Evolutionary conservation across 768 basidiomycete genomes (phyloP).

Genomic region (Boletus pseudopeckii): DNA sequence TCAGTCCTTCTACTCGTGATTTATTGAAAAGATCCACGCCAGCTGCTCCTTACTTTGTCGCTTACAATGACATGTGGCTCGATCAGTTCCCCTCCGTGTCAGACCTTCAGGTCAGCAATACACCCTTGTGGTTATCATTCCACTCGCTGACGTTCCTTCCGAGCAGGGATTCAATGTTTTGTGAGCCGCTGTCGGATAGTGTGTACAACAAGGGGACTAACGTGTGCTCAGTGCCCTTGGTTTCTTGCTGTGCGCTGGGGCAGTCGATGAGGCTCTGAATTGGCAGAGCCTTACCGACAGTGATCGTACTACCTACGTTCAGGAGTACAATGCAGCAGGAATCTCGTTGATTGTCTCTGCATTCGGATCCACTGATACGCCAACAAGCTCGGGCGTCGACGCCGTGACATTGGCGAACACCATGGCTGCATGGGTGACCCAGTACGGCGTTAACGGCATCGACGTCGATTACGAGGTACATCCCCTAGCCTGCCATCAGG

Average conservation of each 20-base stretch:
- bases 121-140: not conserved
- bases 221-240: constrained; percentile 33
- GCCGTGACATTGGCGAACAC: constrained; percentile 39
- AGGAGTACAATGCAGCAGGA: constrained; percentile 51
- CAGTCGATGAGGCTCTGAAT: constrained; percentile 44
- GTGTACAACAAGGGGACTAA: not conserved
- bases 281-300: constrained; percentile 40
- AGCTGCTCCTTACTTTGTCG: constrained; percentile 48
- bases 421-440: constrained; percentile 44
- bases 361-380: constrained; percentile 45
- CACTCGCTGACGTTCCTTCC: not conserved
- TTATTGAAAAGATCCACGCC: constrained; percentile 24
- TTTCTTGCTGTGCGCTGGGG: constrained; percentile 41
- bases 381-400: constrained; percentile 40
- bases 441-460: constrained; percentile 49
- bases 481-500: not conserved
- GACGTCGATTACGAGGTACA: constrained; percentile 51
- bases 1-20: constrained; percentile 25
- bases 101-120: constrained; percentile 36
- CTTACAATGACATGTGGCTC: constrained; percentile 41
- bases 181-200: constrained; percentile 14
- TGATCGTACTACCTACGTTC: constrained; percentile 40
- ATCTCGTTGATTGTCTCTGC: constrained; percentile 56
- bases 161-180: constrained; percentile 36
- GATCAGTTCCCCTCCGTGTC: constrained; percentile 44